Evolutionary conservation across 2,329 filamentous ascomycete genomes (phyloP).

Genomic region (Meredithiella fracta): DNA sequence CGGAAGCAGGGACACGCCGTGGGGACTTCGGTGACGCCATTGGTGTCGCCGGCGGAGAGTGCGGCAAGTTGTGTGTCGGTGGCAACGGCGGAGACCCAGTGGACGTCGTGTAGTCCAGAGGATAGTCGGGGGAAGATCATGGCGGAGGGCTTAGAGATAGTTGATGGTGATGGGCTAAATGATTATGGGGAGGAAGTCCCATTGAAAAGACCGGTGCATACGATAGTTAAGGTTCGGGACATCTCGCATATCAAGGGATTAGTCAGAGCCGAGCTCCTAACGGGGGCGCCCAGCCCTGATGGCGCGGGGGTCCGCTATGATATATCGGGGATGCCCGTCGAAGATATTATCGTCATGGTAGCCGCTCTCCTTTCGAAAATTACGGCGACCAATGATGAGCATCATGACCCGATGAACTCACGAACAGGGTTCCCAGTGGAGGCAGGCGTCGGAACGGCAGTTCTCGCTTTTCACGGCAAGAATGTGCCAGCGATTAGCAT

Average conservation of each 20-base stretch:
- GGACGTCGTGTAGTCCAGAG: no score
- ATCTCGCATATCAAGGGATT: constrained; percentile 83
- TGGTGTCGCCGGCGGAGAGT: no score
- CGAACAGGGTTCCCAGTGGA: neutral
- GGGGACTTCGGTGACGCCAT: no score
- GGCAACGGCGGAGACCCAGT: no score
- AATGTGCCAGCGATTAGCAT: constrained; percentile 97
- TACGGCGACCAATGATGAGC: constrained; percentile 84
- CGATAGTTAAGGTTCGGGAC: constrained; percentile 35
- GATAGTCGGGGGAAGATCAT: no score
- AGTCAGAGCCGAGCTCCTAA: constrained; percentile 59
- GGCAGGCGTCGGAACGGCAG: constrained; percentile 35
- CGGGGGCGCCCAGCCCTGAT: constrained; percentile 19
- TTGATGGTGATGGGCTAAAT: no score
- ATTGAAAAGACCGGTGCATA: no score
- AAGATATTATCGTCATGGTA: constrained; percentile 98
- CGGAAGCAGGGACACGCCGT: no score
- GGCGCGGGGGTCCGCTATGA: constrained; percentile 50
- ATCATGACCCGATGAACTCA: constrained; percentile 62
- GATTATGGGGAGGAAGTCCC: no score
- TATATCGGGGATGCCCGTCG: constrained; percentile 93
- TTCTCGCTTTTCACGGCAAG: constrained; percentile 93
- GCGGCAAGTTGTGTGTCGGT: no score
- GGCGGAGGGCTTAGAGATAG: no score
- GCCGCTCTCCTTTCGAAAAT: constrained; percentile 92